Conservation (phyloP, 75 land plant genomes). For the Pseudotsuga menziesii region DNA sequence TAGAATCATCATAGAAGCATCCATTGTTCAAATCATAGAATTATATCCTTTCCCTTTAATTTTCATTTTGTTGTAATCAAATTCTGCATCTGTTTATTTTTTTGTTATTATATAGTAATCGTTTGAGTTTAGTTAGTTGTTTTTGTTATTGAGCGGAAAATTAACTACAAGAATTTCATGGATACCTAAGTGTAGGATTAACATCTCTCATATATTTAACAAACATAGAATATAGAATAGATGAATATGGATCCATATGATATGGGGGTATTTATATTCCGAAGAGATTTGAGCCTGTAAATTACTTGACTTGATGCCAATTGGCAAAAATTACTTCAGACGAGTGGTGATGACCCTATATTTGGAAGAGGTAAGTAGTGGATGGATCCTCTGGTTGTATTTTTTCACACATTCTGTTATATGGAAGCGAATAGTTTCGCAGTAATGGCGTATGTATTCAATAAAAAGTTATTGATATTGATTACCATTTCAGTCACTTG, state of each 20-base stretch:
- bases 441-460: no score
- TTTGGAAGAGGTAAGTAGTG: conserved; percentile 68
- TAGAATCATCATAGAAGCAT: not conserved
- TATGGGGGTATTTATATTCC: no score
- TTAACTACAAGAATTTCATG: no score
- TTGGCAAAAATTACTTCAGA: conserved; percentile 13
- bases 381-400: not conserved
- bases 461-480: no score
- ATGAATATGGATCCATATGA: no score
- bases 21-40: not conserved
- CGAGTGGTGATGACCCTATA: conserved; percentile 76
- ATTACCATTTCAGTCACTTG: no score
- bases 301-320: not conserved
- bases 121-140: not conserved
- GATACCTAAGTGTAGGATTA: no score
- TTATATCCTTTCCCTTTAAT: not conserved
- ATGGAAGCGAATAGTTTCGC: not conserved
- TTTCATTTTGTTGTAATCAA: not conserved
- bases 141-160: not conserved
- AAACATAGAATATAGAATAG: no score
- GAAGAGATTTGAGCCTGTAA: not conserved
- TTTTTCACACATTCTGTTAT: not conserved
- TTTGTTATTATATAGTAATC: not conserved
- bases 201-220: no score
- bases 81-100: not conserved